Evolutionary conservation across 148 eudicot species (phyloP), one percentile per base, ranked within the genome.

Genomic region (Diospyros kaki): DNA sequence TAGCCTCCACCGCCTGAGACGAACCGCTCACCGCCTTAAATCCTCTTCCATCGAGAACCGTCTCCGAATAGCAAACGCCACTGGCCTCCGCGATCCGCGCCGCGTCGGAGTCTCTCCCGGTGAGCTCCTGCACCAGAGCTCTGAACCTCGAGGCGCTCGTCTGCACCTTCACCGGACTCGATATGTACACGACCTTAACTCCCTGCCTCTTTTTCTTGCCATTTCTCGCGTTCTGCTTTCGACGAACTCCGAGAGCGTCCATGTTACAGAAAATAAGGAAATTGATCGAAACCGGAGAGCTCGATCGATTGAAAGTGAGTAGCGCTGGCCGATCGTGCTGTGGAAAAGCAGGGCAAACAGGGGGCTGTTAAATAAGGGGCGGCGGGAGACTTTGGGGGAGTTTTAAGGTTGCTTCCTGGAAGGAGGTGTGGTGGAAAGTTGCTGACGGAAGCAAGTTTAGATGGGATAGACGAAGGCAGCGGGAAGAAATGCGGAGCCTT

Each of bases 91-190:
- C 72, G 73, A 85, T 72, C 56, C 79, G 74, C 1, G 80, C 80
- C 17, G 85, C 87, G 59, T 87, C 85, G 6, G 90, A 87, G 79
- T 85, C 73, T 8, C 79, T 62, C 11, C 90, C 90, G 1, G 90
- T 87, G 51, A 87, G 90, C 78, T 85, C 86, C 68, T 87, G 90
- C 0, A 87, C 90, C 0, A 81, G 75, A 15, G 78, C 75, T 38
- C 83, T 83, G 50, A 87, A 87, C 60, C 68, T 75, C 0, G 86
- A 83, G 17, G 90, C 90, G 65, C 83, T 69, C 0, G 87, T 79
- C 68, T 82, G 83, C 59, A 87, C 88, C 68, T 81, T 87, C 83
- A 87, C 76, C 0, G 90, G 90, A 72, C 85, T 87, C 3, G 88
- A 87, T 76, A 87, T 87, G 79, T 87, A 85, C 18, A 87, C 88